Percentiles rank a stretch among this genome's conserved stretches.
Conservation (phyloP, 108 stramenopile species). For the Nannochloropsis salina region DNA sequence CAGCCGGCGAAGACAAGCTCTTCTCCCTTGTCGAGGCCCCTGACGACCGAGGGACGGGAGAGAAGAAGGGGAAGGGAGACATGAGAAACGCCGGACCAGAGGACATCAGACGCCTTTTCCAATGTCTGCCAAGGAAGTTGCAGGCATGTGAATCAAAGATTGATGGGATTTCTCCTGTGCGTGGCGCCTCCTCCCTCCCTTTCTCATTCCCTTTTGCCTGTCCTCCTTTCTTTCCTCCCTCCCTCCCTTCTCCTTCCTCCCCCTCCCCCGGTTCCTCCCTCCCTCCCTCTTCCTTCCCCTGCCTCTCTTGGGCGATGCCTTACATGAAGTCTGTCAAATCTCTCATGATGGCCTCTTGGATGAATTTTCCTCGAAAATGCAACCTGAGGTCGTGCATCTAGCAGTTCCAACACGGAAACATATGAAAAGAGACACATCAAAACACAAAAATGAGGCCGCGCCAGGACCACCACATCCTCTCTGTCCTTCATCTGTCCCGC, state of each 20-base stretch:
- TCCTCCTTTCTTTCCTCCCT: background rate
- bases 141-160: background rate
- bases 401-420: background rate
- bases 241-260: too few relatives aligned
- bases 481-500: background rate
- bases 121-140: background rate
- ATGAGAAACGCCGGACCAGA: background rate
- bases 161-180: background rate
- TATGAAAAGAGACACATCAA: background rate
- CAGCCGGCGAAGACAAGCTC: background rate
- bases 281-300: background rate
- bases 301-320: background rate
- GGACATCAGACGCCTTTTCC: too few relatives aligned
- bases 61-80: background rate
- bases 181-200: background rate
- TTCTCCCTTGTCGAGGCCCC: background rate
- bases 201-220: background rate
- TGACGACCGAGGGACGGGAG: background rate
- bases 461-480: background rate
- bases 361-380: slow-evolving; percentile 1
- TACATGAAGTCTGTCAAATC: background rate
- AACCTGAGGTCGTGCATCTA: background rate
- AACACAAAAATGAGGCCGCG: too few relatives aligned
- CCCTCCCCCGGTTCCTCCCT: background rate
- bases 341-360: background rate